Percentiles rank a stretch among this genome's conserved stretches.
Evolutionary conservation across 495 filamentous ascomycete species (phyloP).

Genomic region (Aspergillus carlsbadensis): DNA sequence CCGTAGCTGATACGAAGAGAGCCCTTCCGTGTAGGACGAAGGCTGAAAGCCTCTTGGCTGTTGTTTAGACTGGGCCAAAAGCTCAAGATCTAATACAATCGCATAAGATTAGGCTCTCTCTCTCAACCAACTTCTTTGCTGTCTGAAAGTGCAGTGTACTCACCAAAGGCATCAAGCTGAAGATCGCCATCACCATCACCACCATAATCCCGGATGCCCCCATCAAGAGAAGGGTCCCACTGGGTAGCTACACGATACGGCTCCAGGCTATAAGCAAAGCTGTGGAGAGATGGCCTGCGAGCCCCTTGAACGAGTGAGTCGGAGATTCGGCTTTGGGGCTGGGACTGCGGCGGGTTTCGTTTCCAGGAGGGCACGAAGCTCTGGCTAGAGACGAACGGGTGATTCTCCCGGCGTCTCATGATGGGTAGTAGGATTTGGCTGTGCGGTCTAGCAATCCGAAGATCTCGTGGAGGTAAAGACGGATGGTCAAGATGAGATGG

Average conservation of each 20-base stretch:
- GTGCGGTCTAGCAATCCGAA: not conserved
- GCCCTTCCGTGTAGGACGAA: not conserved
- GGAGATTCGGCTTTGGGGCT: slow-evolving; percentile 19
- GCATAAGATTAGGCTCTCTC: no score
- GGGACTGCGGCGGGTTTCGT: slow-evolving; percentile 7
- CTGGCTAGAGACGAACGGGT: not conserved
- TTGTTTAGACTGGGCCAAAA: slow-evolving; percentile 33
- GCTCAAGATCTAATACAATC: slow-evolving; percentile 34
- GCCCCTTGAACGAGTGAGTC: slow-evolving; percentile 30
- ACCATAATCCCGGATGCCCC: slow-evolving; percentile 7
- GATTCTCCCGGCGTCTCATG: slow-evolving; percentile 5
- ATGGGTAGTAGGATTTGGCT: not conserved
- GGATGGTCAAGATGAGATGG: not conserved
- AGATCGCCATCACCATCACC: slow-evolving; percentile 11
- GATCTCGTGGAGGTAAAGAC: not conserved
- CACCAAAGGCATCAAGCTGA: slow-evolving; percentile 53
- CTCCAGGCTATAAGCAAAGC: slow-evolving; percentile 3
- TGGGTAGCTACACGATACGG: not conserved
- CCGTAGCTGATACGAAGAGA: not conserved
- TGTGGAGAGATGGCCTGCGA: slow-evolving; percentile 14
- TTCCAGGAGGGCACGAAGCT: not conserved
- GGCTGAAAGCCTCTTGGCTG: not conserved
- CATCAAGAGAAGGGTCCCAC: slow-evolving; percentile 4
- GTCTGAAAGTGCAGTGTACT: no score
- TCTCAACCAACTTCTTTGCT: no score